These are phyloP conservation scores for Pythium grandisporangium DNA, from an alignment of 352 stramenopile genomes.

Conservation along the genomic window DNA sequence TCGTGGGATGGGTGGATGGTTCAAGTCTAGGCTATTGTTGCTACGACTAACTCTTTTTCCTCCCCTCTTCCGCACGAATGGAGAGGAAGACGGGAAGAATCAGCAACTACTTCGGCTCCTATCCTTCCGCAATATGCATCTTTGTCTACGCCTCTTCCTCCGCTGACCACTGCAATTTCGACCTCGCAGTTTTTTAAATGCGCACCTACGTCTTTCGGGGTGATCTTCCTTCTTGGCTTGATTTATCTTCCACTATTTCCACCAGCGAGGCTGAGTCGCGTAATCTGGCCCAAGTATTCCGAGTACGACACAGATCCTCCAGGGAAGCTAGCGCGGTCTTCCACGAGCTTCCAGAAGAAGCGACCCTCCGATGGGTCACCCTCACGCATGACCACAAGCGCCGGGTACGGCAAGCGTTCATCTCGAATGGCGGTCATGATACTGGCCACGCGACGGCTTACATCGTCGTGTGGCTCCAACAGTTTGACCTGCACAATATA, in stretches of 20 bases:
- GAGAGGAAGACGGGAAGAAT: too few relatives aligned
- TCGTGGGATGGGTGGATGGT: too few relatives aligned
- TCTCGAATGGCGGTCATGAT: conserved; percentile 88
- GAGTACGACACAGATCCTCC: conserved; percentile 97
- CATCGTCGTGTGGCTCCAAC: conserved; percentile 78
- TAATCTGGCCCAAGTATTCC: conserved; percentile 94
- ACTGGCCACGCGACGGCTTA: conserved; percentile 70
- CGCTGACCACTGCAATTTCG: too few relatives aligned
- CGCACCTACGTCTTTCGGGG: too few relatives aligned
- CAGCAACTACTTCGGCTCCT: too few relatives aligned
- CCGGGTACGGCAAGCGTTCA: conserved; percentile 73
- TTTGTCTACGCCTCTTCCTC: too few relatives aligned
- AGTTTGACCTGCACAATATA: conserved; percentile 56
- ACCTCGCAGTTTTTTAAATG: too few relatives aligned
- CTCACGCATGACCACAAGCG: conserved; percentile 91
- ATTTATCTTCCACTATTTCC: conserved; percentile 49
- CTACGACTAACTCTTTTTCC: too few relatives aligned
- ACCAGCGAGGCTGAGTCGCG: conserved; percentile 49
- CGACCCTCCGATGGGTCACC: conserved; percentile 89
- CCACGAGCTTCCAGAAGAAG: conserved; percentile 97
- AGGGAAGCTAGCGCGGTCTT: conserved; percentile 96
- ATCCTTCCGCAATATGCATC: too few relatives aligned
- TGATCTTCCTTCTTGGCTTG: too few relatives aligned
- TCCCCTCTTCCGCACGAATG: too few relatives aligned
- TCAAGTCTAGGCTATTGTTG: too few relatives aligned